A percentile compares a stretch with the other conserved stretches of the same genome.
phyloP scores from a whole-genome alignment of 2,329 filamentous ascomycete species.

The Parafenestella ontariensis region DNA sequence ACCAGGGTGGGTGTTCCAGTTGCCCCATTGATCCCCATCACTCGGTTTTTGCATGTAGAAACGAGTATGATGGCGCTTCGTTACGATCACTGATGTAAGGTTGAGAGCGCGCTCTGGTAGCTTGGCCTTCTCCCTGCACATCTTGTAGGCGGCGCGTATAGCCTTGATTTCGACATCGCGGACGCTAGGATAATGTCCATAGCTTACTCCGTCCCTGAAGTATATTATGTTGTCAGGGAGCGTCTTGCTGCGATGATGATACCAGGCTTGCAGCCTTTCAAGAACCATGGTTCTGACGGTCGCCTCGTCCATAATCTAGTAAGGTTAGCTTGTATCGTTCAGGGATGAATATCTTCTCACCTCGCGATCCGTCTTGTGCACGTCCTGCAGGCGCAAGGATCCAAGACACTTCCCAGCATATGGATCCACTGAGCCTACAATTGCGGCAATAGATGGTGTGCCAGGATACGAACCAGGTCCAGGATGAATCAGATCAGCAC shows the following conservation, averaged over 20 bases:
- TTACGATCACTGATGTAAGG: slow-evolving; percentile 41
- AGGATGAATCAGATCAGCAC: slow-evolving; percentile 53
- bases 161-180: background rate
- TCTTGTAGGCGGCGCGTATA: too few relatives aligned
- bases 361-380: background rate
- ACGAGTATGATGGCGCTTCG: slow-evolving; percentile 52
- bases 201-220: slow-evolving; percentile 37
- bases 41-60: slow-evolving; percentile 41
- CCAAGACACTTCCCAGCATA: slow-evolving; percentile 43
- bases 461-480: slow-evolving; percentile 18
- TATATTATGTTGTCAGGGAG: slow-evolving; percentile 31
- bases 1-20: slow-evolving; percentile 34
- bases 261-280: slow-evolving; percentile 21
- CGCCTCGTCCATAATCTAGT: slow-evolving; percentile 2
- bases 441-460: slow-evolving; percentile 50
- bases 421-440: slow-evolving; percentile 51
- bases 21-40: background rate
- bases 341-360: background rate
- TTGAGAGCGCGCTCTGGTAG: too few relatives aligned
- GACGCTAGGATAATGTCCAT: background rate
- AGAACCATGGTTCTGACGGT: slow-evolving; percentile 14
- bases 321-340: too few relatives aligned
- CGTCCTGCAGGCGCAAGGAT: slow-evolving; percentile 44
- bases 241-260: background rate
- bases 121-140: too few relatives aligned